Conservation (phyloP, 495 filamentous ascomycete genomes). For the Wilcoxina mikolae region DNA sequence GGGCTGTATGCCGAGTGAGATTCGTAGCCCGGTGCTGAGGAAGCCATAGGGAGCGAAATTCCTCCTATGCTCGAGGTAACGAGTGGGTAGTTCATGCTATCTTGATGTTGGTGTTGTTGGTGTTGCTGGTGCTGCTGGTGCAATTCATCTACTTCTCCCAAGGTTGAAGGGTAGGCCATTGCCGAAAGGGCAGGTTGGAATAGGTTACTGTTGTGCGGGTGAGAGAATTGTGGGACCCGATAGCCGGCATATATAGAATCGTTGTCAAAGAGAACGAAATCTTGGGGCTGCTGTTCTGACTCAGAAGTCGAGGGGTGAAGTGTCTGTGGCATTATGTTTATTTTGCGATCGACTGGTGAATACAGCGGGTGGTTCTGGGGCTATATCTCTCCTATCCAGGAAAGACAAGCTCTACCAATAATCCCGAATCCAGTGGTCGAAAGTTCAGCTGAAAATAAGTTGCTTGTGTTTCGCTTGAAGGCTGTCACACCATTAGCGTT, state of each 20-base stretch:
- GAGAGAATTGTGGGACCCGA: constrained; percentile 14
- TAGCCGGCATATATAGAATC: constrained; percentile 17
- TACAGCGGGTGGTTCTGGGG: too few relatives aligned
- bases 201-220: constrained; percentile 14
- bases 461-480: neutral
- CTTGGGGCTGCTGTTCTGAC: constrained; percentile 12
- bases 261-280: constrained; percentile 26
- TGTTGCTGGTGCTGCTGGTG: too few relatives aligned
- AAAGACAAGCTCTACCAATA: neutral
- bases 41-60: constrained; percentile 5
- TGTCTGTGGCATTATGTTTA: neutral
- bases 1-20: constrained; percentile 8
- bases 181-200: constrained; percentile 18
- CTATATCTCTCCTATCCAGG: neutral
- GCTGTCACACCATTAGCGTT: neutral
- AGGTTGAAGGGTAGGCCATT: constrained; percentile 17
- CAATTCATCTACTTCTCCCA: too few relatives aligned
- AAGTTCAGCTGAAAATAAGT: constrained; percentile 17
- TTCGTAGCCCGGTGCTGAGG: constrained; percentile 15
- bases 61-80: neutral
- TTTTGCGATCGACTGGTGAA: too few relatives aligned
- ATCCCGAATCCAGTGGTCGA: constrained; percentile 12
- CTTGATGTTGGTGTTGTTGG: constrained; percentile 14
- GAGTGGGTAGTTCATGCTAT: constrained; percentile 15
- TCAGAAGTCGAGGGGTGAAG: constrained; percentile 12